Conservation (phyloP, 2,329 filamentous ascomycete species). For the Ophioceras dolichostomum region DNA sequence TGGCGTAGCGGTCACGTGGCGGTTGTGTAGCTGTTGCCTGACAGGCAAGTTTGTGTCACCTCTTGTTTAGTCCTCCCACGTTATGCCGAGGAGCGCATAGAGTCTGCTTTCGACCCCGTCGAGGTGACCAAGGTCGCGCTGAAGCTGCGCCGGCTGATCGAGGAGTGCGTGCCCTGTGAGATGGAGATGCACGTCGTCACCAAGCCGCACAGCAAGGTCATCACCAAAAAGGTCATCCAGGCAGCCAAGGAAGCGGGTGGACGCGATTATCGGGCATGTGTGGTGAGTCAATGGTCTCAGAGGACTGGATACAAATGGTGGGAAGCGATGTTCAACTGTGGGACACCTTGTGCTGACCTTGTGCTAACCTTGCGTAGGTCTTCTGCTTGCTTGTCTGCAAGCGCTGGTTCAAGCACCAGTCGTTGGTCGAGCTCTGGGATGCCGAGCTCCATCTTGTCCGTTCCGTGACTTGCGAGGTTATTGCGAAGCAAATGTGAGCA, state of each 20-base stretch:
- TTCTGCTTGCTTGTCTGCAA: conserved; percentile 66
- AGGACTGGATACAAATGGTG: neutral
- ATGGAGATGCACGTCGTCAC: conserved; percentile 66
- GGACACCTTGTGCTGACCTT: too few relatives aligned
- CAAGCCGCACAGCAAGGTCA: conserved; percentile 69
- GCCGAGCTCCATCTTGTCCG: conserved; percentile 70
- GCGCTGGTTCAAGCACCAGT: conserved; percentile 68
- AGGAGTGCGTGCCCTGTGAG: conserved; percentile 83
- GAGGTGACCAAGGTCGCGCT: conserved; percentile 86
- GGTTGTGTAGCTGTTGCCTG: neutral
- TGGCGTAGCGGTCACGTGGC: neutral
- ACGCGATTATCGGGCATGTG: conserved; percentile 60
- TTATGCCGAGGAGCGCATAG: conserved; percentile 42
- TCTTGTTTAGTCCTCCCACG: conserved; percentile 58
- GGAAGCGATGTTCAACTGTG: too few relatives aligned
- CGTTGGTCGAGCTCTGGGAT: conserved; percentile 78
- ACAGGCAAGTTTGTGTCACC: too few relatives aligned
- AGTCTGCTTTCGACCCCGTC: conserved; percentile 58
- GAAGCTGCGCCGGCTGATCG: conserved; percentile 80
- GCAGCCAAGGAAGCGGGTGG: conserved; percentile 77
- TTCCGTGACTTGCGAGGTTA: conserved; percentile 75
- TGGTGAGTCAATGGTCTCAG: conserved; percentile 44
- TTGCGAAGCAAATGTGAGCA: conserved; percentile 63
- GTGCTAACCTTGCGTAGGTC: conserved; percentile 33
- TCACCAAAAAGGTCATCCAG: conserved; percentile 66